phyloP scores from a whole-genome alignment of 1,284 basidiomycete genomes.

The Leucoagaricus sp. region DNA sequence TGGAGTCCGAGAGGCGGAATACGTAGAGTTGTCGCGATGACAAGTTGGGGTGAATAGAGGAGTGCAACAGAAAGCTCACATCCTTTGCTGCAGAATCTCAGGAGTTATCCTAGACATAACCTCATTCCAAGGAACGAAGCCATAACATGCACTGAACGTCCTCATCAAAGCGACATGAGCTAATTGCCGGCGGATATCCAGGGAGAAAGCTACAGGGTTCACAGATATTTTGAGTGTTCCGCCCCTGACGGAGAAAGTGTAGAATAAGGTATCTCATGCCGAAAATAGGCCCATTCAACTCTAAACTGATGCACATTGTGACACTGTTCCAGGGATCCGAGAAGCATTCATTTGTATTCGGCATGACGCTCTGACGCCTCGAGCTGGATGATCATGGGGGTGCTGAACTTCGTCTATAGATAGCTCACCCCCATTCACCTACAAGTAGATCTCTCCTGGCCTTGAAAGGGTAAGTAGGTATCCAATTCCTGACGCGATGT shows the following conservation, averaged over 20 bases:
- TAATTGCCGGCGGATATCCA: conserved; percentile 14
- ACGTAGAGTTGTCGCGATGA: too few relatives aligned
- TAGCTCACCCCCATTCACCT: neutral
- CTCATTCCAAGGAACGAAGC: too few relatives aligned
- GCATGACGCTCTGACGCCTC: neutral
- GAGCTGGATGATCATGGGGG: neutral
- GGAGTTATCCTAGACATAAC: too few relatives aligned
- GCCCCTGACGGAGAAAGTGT: conserved; percentile 3
- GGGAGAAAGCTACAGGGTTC: conserved; percentile 3
- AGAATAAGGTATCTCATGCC: conserved; percentile 8
- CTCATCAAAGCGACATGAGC: neutral
- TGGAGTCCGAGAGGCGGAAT: too few relatives aligned
- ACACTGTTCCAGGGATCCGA: neutral
- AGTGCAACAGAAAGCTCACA: too few relatives aligned
- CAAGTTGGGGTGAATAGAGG: too few relatives aligned
- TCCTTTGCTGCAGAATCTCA: too few relatives aligned
- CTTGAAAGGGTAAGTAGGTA: neutral
- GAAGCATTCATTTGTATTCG: neutral
- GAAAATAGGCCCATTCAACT: neutral
- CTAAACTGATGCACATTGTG: neutral
- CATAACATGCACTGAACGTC: neutral
- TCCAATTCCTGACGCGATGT: neutral
- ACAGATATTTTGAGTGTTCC: neutral
- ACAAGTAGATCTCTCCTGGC: neutral
- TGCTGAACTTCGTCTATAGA: neutral